Evolutionary conservation across 2,329 filamentous ascomycete species (phyloP).

Genomic region (Fusarium brachygibbosum): DNA sequence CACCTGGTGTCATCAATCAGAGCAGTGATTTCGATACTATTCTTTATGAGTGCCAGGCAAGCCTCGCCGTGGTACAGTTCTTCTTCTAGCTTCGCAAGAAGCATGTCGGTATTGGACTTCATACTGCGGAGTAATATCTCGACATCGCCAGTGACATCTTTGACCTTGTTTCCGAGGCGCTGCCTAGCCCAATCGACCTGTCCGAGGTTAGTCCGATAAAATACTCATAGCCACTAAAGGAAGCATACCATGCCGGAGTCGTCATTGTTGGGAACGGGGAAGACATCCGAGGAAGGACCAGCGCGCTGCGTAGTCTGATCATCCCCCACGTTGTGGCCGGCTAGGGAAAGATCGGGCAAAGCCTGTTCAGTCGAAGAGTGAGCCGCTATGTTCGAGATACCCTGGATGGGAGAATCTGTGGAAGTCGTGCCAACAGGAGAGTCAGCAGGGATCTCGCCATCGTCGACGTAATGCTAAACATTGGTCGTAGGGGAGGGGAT

Average conservation of each 20-base stretch:
- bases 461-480: too few species aligned
- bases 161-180: background rate
- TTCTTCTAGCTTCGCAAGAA: background rate
- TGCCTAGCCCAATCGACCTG: background rate
- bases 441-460: too few species aligned
- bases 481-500: too few species aligned
- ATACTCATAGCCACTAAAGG: background rate
- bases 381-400: background rate
- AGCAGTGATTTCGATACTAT: background rate
- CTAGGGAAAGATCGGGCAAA: background rate
- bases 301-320: background rate
- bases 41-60: background rate
- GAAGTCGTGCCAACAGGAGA: too few species aligned
- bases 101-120: background rate
- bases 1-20: background rate
- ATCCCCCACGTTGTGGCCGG: too few species aligned
- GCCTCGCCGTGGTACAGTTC: background rate
- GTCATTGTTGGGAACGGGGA: accelerated
- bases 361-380: background rate
- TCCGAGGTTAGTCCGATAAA: background rate
- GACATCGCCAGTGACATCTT: background rate
- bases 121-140: background rate
- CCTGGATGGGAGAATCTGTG: too few species aligned
- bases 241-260: background rate
- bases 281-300: background rate